Base-by-base conservation (phyloP, 2,329 filamentous ascomycete species). In the Lachnellula subtilissima region DNA sequence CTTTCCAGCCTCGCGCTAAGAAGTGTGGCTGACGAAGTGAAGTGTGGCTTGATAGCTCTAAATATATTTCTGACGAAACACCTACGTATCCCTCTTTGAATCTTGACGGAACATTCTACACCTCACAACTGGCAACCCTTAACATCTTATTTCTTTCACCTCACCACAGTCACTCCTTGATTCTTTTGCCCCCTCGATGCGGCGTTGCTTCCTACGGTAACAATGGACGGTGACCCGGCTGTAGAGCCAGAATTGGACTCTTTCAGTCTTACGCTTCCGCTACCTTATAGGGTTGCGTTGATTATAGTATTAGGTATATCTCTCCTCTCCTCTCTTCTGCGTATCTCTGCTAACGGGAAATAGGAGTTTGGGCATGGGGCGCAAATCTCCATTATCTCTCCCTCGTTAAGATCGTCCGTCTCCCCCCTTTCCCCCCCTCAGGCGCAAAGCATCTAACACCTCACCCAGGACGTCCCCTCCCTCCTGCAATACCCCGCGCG, bases 291-390 rank as follows among this genome's bases (percentile, higher is more conserved):
- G 64, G 85, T 97, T 57, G 90, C 91, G 58, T 82, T 95, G 64
- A 87, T 97, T 66, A 76, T 94, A 61, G 87, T 96, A 52, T 76
- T 95, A 61, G 93, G 91, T 95, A 78, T 61, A 80, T 42, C 4
- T 36, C 22, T 23, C 28, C 19, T 23, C 28, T 49, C 4, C 25
- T 9, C 17, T 49, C 42, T 46, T 48, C 48, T 53, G 54, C 50
- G 52, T 8, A 51, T 43, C 42, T 55, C 42, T 47, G 50, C 58
- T 65, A 48, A 66, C 54, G 47, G 19, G 40, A 48, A 56, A 58
- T 63, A 95, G 91, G 90, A 65, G 86, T 96, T 68, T 97, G 93
- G 93, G 91, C 90, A 71, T 99, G 93, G 91, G 91, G 87, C 63
- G 74, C 88, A 65, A 97, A 97, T 75, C 83, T 97, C 42, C 91